A percentile compares a stretch with the other conserved stretches of the same genome.
Conservation (phyloP, 1,284 basidiomycete species). For the Mycena sp. region DNA sequence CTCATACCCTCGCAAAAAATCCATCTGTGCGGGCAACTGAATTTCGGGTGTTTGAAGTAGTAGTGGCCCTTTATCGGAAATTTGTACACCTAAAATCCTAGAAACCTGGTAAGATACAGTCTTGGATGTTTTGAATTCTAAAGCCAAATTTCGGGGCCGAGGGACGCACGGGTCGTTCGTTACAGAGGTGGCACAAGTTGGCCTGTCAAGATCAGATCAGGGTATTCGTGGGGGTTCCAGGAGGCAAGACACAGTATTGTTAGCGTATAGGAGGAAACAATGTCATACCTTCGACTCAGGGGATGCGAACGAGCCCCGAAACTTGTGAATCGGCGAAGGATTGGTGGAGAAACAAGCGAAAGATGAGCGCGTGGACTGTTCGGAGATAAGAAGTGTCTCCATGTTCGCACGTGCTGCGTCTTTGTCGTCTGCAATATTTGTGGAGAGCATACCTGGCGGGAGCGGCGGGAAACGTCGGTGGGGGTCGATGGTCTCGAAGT, state of each 20-base stretch:
- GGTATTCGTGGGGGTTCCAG: background rate
- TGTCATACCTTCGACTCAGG: background rate
- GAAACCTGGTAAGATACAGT: constrained; percentile 3
- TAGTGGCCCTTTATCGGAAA: no score
- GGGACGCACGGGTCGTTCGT: background rate
- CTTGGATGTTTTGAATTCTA: background rate
- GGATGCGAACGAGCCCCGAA: background rate
- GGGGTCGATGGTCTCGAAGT: no score
- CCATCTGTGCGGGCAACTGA: background rate
- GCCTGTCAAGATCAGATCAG: background rate
- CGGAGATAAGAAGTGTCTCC: constrained; percentile 1
- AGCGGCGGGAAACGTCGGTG: no score
- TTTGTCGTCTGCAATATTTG: no score
- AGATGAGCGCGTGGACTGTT: background rate
- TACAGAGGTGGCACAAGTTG: background rate
- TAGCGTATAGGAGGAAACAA: background rate
- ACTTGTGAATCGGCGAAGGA: background rate
- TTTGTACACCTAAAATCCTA: background rate
- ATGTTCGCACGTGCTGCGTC: no score
- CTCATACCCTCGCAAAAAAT: background rate
- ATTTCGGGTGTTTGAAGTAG: background rate
- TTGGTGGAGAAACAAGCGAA: background rate
- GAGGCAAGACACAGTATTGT: background rate
- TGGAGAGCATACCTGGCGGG: no score
- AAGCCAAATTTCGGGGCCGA: background rate